These are phyloP conservation scores for Annona squamosa DNA, from an alignment of 164 flowering plant genomes.

Conservation along the genomic window DNA sequence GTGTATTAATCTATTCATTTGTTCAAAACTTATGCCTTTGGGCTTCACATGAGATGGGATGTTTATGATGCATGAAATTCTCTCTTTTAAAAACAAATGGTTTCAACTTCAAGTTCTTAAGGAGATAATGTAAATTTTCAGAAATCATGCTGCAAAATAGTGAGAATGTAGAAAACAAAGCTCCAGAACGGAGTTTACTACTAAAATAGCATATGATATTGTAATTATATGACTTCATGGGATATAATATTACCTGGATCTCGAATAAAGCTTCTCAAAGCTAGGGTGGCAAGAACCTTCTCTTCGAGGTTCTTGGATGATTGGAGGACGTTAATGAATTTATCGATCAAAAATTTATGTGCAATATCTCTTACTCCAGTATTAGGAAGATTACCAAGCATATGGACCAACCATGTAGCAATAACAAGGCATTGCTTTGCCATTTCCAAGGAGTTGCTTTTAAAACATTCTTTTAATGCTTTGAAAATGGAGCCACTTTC, in stretches of 20 bases:
- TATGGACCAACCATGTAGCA: constrained; percentile 61
- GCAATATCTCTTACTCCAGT: constrained; percentile 50
- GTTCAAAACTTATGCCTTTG: too few species aligned
- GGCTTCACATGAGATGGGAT: neutral
- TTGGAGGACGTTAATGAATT: constrained; percentile 54
- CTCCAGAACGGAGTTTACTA: neutral
- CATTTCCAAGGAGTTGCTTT: constrained; percentile 56
- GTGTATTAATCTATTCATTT: too few species aligned
- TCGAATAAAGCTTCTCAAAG: constrained; percentile 46
- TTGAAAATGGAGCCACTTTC: constrained; percentile 60
- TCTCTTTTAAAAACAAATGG: neutral
- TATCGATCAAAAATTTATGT: constrained; percentile 46
- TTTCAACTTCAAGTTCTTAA: neutral
- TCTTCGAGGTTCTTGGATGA: constrained; percentile 65
- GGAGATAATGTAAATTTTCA: neutral
- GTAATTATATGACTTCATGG: neutral
- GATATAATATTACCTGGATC: constrained; percentile 39
- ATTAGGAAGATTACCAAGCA: constrained; percentile 55
- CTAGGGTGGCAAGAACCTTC: constrained; percentile 55
- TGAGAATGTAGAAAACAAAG: too few species aligned
- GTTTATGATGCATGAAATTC: neutral
- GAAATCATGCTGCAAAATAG: neutral
- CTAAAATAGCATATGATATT: neutral
- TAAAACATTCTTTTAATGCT: constrained; percentile 64
- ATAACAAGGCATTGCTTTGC: constrained; percentile 55